A percentile compares a stretch with the other conserved stretches of the same genome.
Conservation (phyloP, 1,139 yeast genomes). For the Candida dubliniensis region DNA sequence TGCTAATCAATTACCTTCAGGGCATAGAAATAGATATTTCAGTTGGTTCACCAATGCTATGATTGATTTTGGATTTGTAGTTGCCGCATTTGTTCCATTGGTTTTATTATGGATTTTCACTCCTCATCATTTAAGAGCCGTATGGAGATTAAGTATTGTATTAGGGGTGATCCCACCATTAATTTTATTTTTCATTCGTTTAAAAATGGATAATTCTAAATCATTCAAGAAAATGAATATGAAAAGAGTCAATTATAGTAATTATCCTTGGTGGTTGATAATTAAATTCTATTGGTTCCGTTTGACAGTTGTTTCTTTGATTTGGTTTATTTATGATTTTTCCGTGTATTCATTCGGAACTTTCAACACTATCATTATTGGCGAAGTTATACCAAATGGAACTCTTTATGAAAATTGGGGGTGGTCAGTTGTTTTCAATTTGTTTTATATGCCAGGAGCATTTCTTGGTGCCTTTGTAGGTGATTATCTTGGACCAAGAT, state of each 20-base stretch:
- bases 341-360: slow-evolving; percentile 84
- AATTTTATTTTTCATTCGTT: slow-evolving; percentile 70
- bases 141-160: slow-evolving; percentile 92
- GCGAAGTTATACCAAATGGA: slow-evolving; percentile 48
- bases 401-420: slow-evolving; percentile 72
- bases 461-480: slow-evolving; percentile 76
- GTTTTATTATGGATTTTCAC: slow-evolving; percentile 82
- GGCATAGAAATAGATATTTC: slow-evolving; percentile 84
- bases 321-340: slow-evolving; percentile 92
- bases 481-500: slow-evolving; percentile 85
- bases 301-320: slow-evolving; percentile 61
- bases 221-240: slow-evolving; percentile 70
- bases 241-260: slow-evolving; percentile 45
- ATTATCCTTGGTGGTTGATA: slow-evolving; percentile 65
- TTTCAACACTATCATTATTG: slow-evolving; percentile 68
- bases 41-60: slow-evolving; percentile 83
- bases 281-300: slow-evolving; percentile 85
- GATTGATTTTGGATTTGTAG: slow-evolving; percentile 86
- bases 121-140: slow-evolving; percentile 66
- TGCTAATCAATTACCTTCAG: slow-evolving; percentile 71
- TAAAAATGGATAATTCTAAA: slow-evolving; percentile 70
- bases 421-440: slow-evolving; percentile 86
- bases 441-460: slow-evolving; percentile 91
- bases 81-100: slow-evolving; percentile 81
- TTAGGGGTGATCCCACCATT: slow-evolving; percentile 88